Evolutionary conservation across 2,329 filamentous ascomycete species (phyloP).

Genomic region (Parastagonospora nodorum): DNA sequence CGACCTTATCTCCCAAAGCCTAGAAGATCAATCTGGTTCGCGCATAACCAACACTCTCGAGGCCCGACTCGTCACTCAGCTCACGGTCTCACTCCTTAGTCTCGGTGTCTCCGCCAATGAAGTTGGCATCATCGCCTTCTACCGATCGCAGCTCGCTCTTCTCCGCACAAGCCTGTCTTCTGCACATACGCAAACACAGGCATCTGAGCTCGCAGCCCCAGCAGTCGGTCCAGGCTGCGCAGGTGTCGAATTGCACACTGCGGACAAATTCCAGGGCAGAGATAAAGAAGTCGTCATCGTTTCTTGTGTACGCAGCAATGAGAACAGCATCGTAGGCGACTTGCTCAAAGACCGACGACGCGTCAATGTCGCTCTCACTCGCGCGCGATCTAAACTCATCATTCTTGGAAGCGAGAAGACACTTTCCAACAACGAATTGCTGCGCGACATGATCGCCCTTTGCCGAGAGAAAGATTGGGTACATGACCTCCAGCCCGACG

Average conservation of each 20-base stretch:
- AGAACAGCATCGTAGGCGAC: conserved; percentile 82
- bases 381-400: conserved; percentile 88
- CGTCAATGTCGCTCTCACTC: conserved; percentile 94
- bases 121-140: conserved; percentile 96
- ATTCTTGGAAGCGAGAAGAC: conserved; percentile 84
- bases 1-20: conserved; percentile 68
- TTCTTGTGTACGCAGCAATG: conserved; percentile 85
- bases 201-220: conserved; percentile 49
- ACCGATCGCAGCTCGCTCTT: conserved; percentile 86
- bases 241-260: conserved; percentile 90
- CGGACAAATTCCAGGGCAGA: conserved; percentile 93
- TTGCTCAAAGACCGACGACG: conserved; percentile 87
- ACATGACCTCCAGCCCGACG: conserved; percentile 69
- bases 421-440: conserved; percentile 71
- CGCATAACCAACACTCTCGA: conserved; percentile 90
- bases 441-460: conserved; percentile 74
- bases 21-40: conserved; percentile 74
- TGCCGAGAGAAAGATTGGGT: conserved; percentile 83
- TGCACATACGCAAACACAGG: conserved; percentile 50
- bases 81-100: conserved; percentile 78
- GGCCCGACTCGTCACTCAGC: conserved; percentile 74
- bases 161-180: conserved; percentile 73
- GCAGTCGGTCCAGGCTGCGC: conserved; percentile 17
- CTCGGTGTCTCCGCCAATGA: conserved; percentile 75
- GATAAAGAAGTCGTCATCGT: conserved; percentile 94